phyloP scores from a whole-genome alignment of 768 basidiomycete genomes.

The Agaricus subrufescens region DNA sequence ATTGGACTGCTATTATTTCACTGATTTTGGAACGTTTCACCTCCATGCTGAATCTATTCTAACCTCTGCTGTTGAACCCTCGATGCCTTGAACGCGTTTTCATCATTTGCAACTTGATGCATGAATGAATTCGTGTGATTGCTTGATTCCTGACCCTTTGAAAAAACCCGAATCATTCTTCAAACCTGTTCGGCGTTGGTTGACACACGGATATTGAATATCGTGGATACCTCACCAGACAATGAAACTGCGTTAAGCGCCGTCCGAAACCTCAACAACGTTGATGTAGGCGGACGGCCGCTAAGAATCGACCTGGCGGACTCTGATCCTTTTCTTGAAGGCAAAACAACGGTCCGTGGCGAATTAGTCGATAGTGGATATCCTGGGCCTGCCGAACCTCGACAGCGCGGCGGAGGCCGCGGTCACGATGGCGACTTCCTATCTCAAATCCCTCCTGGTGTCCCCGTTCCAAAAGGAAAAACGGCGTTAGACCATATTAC shows the following conservation, averaged over 20 bases:
- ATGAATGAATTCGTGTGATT: conserved; percentile 7
- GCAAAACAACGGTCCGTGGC: conserved; percentile 83
- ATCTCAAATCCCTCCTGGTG: conserved; percentile 67
- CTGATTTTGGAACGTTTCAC: conserved; percentile 2
- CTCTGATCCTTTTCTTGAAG: conserved; percentile 88
- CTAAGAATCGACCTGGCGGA: conserved; percentile 93
- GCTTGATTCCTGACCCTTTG: neutral
- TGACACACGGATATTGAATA: conserved; percentile 3
- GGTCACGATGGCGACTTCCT: conserved; percentile 49
- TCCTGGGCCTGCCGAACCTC: conserved; percentile 50
- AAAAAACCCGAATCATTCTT: neutral
- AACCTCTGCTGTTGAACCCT: conserved; percentile 5
- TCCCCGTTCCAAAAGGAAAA: conserved; percentile 65
- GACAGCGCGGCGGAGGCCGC: conserved; percentile 45
- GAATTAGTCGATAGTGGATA: conserved; percentile 70
- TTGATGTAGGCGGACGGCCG: conserved; percentile 87
- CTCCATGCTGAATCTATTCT: neutral
- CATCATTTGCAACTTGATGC: neutral
- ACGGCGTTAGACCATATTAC: conserved; percentile 80
- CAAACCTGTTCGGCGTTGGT: conserved; percentile 10
- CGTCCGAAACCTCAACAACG: conserved; percentile 92
- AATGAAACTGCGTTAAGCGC: conserved; percentile 95
- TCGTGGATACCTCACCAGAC: conserved; percentile 43
- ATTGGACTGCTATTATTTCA: conserved; percentile 5
- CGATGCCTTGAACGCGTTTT: neutral